Evolutionary conservation across 2,329 filamentous ascomycete genomes (phyloP).

Genomic region (Alternaria longipes): DNA sequence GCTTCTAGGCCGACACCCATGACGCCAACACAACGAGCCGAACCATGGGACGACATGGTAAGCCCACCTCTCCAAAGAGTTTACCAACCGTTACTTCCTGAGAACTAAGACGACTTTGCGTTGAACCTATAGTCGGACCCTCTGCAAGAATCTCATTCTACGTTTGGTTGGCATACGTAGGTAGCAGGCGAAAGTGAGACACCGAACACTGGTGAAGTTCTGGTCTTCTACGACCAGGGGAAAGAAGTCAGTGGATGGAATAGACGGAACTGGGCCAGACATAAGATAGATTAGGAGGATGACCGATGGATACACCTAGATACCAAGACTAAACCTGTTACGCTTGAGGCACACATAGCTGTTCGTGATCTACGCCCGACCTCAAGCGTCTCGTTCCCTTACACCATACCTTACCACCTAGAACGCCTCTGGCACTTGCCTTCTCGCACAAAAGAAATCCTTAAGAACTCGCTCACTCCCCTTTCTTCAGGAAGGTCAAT

Average conservation of each 20-base stretch:
- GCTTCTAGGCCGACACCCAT: not conserved
- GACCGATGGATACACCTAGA: not conserved
- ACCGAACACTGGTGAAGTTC: not conserved
- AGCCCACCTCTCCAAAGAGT: not conserved
- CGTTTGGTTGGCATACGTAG: not conserved
- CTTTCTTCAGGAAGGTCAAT: conserved; percentile 56
- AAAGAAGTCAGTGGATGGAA: not conserved
- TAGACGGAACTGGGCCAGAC: not conserved
- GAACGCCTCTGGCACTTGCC: not conserved
- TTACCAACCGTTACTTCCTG: not conserved
- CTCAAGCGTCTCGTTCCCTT: not conserved
- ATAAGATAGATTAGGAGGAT: not conserved
- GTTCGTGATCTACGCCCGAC: no score
- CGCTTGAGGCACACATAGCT: no score
- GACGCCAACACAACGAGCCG: not conserved
- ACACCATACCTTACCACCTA: not conserved
- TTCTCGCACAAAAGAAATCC: not conserved
- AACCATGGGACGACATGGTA: not conserved
- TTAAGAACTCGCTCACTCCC: not conserved
- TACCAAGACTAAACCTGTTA: no score
- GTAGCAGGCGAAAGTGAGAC: not conserved
- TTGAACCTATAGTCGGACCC: no score
- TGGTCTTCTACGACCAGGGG: not conserved
- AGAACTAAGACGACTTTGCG: not conserved
- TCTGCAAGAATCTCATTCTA: not conserved